Evolutionary conservation across 78 protist genomes (phyloP).

Genomic region (Dictyostelium discoideum): DNA sequence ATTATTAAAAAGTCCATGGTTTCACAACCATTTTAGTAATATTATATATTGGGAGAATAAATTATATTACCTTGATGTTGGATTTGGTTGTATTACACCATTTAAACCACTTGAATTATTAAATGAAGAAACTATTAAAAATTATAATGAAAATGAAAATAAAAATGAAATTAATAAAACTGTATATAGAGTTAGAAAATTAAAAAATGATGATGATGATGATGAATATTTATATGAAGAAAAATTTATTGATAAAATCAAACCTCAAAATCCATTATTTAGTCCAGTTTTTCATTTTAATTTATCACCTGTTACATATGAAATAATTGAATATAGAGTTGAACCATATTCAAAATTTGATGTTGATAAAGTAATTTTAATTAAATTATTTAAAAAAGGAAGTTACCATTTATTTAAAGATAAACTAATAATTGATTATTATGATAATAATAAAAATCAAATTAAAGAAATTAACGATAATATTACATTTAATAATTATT

Average conservation of each 20-base stretch:
- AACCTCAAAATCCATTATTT: neutral
- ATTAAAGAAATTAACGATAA: neutral
- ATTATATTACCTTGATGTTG: neutral
- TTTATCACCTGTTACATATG: neutral
- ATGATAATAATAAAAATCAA: neutral
- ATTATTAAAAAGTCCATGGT: neutral
- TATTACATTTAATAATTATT: neutral
- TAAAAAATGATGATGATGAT: no score
- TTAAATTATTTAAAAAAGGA: neutral
- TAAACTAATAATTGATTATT: neutral
- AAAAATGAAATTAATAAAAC: no score
- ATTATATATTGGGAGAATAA: neutral
- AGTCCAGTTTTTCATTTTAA: neutral
- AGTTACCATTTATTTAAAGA: neutral
- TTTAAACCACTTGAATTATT: neutral
- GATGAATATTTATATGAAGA: neutral
- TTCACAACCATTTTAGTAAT: neutral
- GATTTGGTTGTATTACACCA: conserved; percentile 3
- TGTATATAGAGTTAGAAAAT: neutral
- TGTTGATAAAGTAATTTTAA: neutral
- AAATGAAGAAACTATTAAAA: neutral
- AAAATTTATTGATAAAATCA: neutral
- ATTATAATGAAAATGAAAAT: no score
- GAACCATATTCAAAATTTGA: neutral
- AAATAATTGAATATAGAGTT: neutral